Conservation (phyloP, 345 rosid species). For the Kernera saxatilis region DNA sequence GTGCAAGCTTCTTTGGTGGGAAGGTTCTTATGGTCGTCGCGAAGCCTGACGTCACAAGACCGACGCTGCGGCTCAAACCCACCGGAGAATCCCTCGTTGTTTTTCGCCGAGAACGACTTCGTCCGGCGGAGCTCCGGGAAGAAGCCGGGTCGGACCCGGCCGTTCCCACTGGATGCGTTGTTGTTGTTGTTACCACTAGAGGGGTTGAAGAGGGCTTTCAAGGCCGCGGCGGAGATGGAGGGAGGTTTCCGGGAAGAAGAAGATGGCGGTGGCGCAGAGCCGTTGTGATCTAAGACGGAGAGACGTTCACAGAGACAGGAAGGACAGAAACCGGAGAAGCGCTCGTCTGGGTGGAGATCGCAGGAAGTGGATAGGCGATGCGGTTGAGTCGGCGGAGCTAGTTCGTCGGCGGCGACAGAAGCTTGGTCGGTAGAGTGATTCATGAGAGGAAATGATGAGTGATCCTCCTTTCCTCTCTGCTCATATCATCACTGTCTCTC, state of each 20-base stretch:
- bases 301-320: conserved; percentile 98
- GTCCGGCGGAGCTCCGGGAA: conserved; percentile 91
- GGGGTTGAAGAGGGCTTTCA: conserved; percentile 64
- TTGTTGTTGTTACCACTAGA: conserved; percentile 7
- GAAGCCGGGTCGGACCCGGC: conserved; percentile 36
- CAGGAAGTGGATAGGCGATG: conserved; percentile 87
- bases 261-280: conserved; percentile 27
- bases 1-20: conserved; percentile 22
- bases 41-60: conserved; percentile 91
- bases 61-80: conserved; percentile 86
- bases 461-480: conserved; percentile 37
- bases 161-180: not conserved
- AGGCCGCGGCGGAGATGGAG: conserved; percentile 41
- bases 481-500: conserved; percentile 34
- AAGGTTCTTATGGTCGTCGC: conserved; percentile 51
- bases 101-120: conserved; percentile 89
- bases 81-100: conserved; percentile 76
- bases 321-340: conserved; percentile 91
- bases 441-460: conserved; percentile 54
- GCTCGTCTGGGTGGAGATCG: conserved; percentile 80
- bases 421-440: conserved; percentile 48
- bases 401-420: conserved; percentile 23
- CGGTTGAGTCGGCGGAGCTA: conserved; percentile 63
- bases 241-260: conserved; percentile 48
- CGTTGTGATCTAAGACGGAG: conserved; percentile 55